Evolutionary conservation across 768 basidiomycete genomes (phyloP).

Genomic region (Porpolomopsis calyptriformis): DNA sequence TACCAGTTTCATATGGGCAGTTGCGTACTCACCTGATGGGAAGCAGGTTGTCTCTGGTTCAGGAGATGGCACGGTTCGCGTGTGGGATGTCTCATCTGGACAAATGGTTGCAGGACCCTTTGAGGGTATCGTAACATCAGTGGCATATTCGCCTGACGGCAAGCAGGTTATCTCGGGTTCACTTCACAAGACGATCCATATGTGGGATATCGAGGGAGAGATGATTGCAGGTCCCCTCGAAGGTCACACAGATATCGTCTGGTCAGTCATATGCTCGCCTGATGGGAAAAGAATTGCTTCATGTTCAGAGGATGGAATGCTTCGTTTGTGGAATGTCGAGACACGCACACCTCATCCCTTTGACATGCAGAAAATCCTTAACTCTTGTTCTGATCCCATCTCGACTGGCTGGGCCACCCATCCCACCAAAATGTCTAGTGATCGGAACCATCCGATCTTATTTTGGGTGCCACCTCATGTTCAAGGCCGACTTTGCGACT

Average conservation of each 20-base stretch:
- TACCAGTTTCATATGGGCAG: conserved; percentile 13
- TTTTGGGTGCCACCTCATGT: conserved; percentile 1
- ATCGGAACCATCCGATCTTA: background rate
- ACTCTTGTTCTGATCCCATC: background rate
- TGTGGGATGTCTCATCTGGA: conserved; percentile 11
- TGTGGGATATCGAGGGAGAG: conserved; percentile 6
- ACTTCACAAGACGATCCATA: conserved; percentile 9
- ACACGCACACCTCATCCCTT: no score
- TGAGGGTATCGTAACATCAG: conserved; percentile 12
- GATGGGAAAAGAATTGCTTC: conserved; percentile 12
- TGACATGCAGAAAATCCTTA: no score
- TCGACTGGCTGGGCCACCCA: background rate
- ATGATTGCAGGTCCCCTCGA: background rate
- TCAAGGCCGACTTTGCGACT: background rate
- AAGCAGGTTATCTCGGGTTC: conserved; percentile 17
- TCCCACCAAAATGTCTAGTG: background rate
- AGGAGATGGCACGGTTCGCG: conserved; percentile 11
- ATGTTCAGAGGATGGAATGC: conserved; percentile 5
- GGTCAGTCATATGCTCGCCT: conserved; percentile 12
- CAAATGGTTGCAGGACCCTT: background rate
- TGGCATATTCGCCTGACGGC: conserved; percentile 19
- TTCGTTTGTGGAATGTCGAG: conserved; percentile 2
- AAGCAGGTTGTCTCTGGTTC: conserved; percentile 17
- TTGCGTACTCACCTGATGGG: conserved; percentile 19
- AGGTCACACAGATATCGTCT: background rate